Evolutionary conservation across 331 rosid species (phyloP).

Genomic region (Phaseolus coccineus): DNA sequence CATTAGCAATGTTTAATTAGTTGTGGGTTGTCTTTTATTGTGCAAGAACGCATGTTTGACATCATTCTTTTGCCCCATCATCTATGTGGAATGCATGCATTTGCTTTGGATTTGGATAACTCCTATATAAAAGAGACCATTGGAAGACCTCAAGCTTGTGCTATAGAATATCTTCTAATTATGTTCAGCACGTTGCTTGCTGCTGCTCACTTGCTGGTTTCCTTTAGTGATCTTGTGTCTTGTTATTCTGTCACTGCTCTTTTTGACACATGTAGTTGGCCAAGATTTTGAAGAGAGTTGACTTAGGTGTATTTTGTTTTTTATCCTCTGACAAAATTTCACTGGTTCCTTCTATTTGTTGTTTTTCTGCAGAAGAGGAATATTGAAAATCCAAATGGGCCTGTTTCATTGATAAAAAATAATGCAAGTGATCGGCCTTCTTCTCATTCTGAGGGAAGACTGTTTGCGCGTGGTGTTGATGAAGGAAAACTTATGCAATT

Average conservation of each 20-base stretch:
- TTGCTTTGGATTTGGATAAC: constrained; percentile 6
- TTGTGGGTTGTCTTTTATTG: not conserved
- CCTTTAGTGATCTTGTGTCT: constrained; percentile 19
- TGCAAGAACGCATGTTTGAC: not conserved
- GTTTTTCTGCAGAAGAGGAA: constrained; percentile 59
- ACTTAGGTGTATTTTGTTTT: not conserved
- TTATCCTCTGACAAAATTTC: constrained; percentile 32
- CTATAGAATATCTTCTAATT: constrained; percentile 13
- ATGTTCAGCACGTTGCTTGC: constrained; percentile 19
- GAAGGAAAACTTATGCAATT: constrained; percentile 89
- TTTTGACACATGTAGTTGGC: constrained; percentile 4
- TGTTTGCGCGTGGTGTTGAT: constrained; percentile 54
- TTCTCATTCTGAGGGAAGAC: constrained; percentile 55
- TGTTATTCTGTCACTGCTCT: constrained; percentile 17
- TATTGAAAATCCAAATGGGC: constrained; percentile 57
- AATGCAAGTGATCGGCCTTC: constrained; percentile 58
- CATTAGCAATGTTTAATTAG: not conserved
- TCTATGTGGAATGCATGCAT: not conserved
- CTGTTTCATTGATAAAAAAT: constrained; percentile 54
- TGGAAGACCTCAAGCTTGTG: constrained; percentile 30
- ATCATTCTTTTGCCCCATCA: not conserved
- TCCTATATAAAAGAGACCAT: constrained; percentile 2
- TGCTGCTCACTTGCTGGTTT: constrained; percentile 16
- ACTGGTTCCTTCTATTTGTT: constrained; percentile 35
- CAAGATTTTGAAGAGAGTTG: constrained; percentile 18